Conservation (phyloP, 257 asterid genomes). For the Catharanthus roseus region DNA sequence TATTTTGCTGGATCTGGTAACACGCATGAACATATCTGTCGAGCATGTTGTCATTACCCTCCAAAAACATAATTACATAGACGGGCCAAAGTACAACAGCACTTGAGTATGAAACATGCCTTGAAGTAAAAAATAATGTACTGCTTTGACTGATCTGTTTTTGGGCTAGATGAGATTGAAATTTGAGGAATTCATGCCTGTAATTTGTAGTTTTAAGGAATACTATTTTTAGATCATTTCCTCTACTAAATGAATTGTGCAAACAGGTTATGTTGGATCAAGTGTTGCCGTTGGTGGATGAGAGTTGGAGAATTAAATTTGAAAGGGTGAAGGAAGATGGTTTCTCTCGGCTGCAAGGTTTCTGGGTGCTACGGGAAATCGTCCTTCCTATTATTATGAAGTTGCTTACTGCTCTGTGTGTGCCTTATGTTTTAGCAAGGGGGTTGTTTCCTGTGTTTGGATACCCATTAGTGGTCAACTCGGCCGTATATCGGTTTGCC, state of each 20-base stretch:
- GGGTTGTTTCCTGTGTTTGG: slow-evolving; percentile 87
- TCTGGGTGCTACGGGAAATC: slow-evolving; percentile 84
- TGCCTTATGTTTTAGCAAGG: slow-evolving; percentile 82
- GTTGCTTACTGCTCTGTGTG: slow-evolving; percentile 87
- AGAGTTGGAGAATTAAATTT: slow-evolving; percentile 83
- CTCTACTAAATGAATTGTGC: slow-evolving; percentile 1
- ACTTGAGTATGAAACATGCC: not conserved
- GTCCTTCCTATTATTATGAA: slow-evolving; percentile 85
- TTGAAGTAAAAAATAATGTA: not conserved
- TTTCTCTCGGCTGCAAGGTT: slow-evolving; percentile 90
- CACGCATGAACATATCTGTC: not conserved
- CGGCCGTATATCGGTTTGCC: slow-evolving; percentile 86
- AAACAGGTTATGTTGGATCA: slow-evolving; percentile 90
- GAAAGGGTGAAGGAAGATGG: slow-evolving; percentile 94
- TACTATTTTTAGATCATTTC: not conserved
- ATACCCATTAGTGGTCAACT: slow-evolving; percentile 82
- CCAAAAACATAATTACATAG: not conserved
- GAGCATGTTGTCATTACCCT: not conserved
- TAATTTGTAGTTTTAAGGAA: too few relatives aligned
- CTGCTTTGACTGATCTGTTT: not conserved
- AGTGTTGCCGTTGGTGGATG: slow-evolving; percentile 91
- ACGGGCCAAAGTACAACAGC: not conserved
- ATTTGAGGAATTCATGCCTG: not conserved
- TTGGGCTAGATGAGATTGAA: not conserved
- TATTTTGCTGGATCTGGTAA: not conserved